These are phyloP conservation scores for Aspergillus aculeatus DNA, from an alignment of 2,329 filamentous ascomycete species.

Conservation along the genomic window DNA sequence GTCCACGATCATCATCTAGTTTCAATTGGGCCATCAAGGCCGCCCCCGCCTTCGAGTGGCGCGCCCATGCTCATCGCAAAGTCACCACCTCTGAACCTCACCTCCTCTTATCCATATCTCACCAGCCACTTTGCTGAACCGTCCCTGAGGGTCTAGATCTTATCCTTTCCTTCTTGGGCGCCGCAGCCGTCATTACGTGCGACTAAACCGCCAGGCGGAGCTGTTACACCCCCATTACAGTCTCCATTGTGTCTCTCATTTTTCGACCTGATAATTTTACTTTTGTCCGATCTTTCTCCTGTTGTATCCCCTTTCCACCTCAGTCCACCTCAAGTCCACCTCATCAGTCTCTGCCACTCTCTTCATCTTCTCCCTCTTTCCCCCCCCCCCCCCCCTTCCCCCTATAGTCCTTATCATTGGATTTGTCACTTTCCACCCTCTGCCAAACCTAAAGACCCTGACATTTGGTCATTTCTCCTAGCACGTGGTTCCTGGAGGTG, in stretches of 20 bases:
- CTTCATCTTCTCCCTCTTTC: background rate
- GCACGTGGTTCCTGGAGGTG: constrained; percentile 3
- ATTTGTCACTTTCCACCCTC: background rate
- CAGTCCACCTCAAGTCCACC: background rate
- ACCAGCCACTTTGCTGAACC: background rate
- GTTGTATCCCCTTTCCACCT: background rate
- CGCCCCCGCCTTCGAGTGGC: no score
- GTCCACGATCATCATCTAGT: no score
- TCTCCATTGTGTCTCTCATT: background rate
- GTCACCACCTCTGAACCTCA: no score
- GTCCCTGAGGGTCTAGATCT: background rate
- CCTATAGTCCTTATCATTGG: background rate
- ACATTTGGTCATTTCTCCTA: background rate
- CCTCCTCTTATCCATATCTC: background rate
- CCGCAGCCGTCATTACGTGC: background rate
- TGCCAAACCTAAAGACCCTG: background rate
- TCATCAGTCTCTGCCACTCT: background rate
- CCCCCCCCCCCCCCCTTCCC: background rate
- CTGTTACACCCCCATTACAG: background rate
- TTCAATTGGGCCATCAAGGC: no score
- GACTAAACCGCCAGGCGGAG: background rate
- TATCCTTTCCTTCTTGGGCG: background rate
- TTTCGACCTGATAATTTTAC: background rate
- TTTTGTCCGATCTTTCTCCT: background rate
- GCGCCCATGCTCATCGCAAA: no score